A percentile compares a stretch with the other conserved stretches of the same genome.
Evolutionary conservation across 208 protist species (phyloP).

Genomic region (Entamoeba histolytica): DNA sequence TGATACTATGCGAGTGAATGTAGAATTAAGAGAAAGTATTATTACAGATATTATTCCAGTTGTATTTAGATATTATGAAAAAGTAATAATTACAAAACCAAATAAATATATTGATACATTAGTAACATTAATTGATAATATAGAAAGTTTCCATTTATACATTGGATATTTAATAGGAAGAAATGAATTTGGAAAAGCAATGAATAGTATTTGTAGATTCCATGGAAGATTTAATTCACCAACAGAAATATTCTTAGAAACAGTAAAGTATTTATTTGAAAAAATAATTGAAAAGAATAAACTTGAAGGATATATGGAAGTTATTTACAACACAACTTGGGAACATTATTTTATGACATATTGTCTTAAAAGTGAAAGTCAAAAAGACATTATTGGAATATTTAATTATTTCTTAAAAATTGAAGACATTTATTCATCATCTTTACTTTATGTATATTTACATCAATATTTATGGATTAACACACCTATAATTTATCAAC

Average conservation of each 20-base stretch:
- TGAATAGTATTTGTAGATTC: neutral
- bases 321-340: neutral
- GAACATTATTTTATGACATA: neutral
- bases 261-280: neutral
- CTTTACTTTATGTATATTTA: neutral
- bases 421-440: neutral
- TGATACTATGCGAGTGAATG: neutral
- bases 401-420: neutral
- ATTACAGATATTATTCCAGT: neutral
- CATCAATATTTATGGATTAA: neutral
- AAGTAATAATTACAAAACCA: neutral
- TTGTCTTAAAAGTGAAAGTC: neutral
- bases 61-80: neutral
- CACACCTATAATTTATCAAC: neutral
- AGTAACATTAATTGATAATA: neutral
- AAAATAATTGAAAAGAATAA: neutral
- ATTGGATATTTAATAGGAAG: neutral
- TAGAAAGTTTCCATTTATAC: neutral
- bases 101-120: neutral
- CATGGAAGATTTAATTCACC: neutral
- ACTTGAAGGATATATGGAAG: neutral
- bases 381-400: neutral
- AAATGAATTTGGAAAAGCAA: neutral
- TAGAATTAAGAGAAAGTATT: neutral
- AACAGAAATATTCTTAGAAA: neutral